Percentiles rank a stretch among this genome's conserved stretches.
phyloP scores from a whole-genome alignment of 352 stramenopile species.

The Albugo candida region DNA sequence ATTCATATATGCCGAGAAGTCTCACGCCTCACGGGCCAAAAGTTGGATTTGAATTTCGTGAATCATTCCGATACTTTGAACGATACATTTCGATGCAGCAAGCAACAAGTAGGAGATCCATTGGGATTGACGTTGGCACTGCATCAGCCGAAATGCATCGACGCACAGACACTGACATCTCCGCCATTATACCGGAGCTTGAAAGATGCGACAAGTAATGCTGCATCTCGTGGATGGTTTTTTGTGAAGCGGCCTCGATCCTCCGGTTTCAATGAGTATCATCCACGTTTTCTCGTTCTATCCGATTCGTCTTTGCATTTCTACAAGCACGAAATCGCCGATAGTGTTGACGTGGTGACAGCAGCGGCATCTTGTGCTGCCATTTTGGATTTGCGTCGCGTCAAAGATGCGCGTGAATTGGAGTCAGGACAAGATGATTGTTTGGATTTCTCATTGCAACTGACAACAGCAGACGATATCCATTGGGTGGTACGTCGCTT shows the following conservation, averaged over 20 bases:
- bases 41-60: slow-evolving; percentile 24
- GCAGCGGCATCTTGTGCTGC: slow-evolving; percentile 36
- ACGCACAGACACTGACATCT: slow-evolving; percentile 24
- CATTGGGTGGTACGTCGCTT: slow-evolving; percentile 43
- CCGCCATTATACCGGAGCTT: slow-evolving; percentile 44
- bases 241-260: slow-evolving; percentile 56
- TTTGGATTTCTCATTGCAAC: slow-evolving; percentile 69
- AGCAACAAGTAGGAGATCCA: no score
- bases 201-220: slow-evolving; percentile 53
- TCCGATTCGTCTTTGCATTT: slow-evolving; percentile 54
- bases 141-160: slow-evolving; percentile 57
- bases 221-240: slow-evolving; percentile 58
- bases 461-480: slow-evolving; percentile 47
- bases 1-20: slow-evolving; percentile 52
- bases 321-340: slow-evolving; percentile 76
- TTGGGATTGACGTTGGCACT: slow-evolving; percentile 23
- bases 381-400: slow-evolving; percentile 42
- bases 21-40: slow-evolving; percentile 55
- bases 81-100: neutral
- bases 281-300: slow-evolving; percentile 68
- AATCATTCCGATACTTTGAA: neutral
- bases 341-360: slow-evolving; percentile 14
- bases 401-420: slow-evolving; percentile 67
- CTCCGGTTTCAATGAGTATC: slow-evolving; percentile 53
- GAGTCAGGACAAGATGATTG: slow-evolving; percentile 66